These are phyloP conservation scores for Macrocybe sp. DNA, from an alignment of 1,284 basidiomycete species.

Conservation along the genomic window DNA sequence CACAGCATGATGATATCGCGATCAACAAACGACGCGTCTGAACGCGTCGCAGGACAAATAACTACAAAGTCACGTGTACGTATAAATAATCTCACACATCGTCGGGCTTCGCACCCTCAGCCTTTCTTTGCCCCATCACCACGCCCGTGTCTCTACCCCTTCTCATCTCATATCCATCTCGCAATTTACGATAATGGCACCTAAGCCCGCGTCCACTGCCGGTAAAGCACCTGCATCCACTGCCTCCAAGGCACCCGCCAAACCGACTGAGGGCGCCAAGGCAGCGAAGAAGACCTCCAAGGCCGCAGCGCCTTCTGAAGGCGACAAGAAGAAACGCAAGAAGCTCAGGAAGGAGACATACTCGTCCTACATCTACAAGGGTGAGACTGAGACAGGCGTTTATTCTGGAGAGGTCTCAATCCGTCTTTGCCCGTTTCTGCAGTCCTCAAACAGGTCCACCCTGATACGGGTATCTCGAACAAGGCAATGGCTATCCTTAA, in stretches of 20 bases:
- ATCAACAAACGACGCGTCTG: constrained; percentile 4
- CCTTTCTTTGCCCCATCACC: constrained; percentile 12
- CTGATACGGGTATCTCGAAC: constrained; percentile 96
- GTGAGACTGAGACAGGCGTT: constrained; percentile 32
- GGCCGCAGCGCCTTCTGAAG: constrained; percentile 56
- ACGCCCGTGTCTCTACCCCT: neutral
- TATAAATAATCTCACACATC: constrained; percentile 34
- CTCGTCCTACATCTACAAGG: constrained; percentile 94
- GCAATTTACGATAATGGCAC: constrained; percentile 30
- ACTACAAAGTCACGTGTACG: constrained; percentile 34
- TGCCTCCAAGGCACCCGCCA: constrained; percentile 74
- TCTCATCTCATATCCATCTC: neutral
- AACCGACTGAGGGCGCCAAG: constrained; percentile 66
- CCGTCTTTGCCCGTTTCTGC: constrained; percentile 7
- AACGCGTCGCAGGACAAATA: constrained; percentile 34
- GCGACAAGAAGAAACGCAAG: constrained; percentile 88
- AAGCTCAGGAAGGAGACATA: constrained; percentile 90
- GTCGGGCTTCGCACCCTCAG: constrained; percentile 11
- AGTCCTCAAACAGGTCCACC: constrained; percentile 92
- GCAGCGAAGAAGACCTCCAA: constrained; percentile 81
- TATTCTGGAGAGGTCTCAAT: constrained; percentile 6
- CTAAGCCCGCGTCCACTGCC: constrained; percentile 70
- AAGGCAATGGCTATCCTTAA: constrained; percentile 96
- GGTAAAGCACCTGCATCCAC: constrained; percentile 80
- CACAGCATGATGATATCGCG: too few species aligned